Evolutionary conservation across 2,329 filamentous ascomycete genomes (phyloP), one percentile per base, ranked within the genome.

Genomic region (Tolypocladium tropicale): DNA sequence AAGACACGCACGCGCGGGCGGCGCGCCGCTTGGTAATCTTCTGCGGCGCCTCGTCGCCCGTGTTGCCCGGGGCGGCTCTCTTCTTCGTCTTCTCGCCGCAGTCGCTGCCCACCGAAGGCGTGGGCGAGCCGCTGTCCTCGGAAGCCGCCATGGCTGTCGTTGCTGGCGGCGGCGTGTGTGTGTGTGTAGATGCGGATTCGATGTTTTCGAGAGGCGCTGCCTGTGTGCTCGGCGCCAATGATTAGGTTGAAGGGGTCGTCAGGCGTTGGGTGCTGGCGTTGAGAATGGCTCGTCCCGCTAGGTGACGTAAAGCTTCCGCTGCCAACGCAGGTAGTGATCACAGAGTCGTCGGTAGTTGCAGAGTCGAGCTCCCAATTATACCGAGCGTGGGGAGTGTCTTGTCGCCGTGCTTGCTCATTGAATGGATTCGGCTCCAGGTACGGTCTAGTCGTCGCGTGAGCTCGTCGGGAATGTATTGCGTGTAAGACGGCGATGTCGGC

Each of bases 1-100:
- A 96, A 64, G 88, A 90, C 60, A 90, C 89, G 70, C 92, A 96
- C 21, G 92, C 92, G 64, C 93, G 89, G 11, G 91, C 90, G n/a
- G 92, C 91, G 67, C 92, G 83, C 66, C 91, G 82, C 74, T 96
- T 96, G 54, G 74, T 81, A 59, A 78, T 66, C 67, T 83, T 84
- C 58, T 72, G 68, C 12, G 72, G 65, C 14, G 64, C 64, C 23
- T 67, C 9, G 64, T 63, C 33, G 14, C 51, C 54, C 33, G 67
- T 66, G 56, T 60, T 63, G 18, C 59, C 23, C 2, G 67, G 62
- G 23, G 69, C 68, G 30, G 66, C 58, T 57, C 71, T 65, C 61
- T 73, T 72, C 59, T 70, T 70, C 53, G 55, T 62, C 37, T 66
- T 68, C 54, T 64, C 61, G 32, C 55, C 57, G 11, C 60, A 63